A percentile compares a stretch with the other conserved stretches of the same genome.
These are phyloP conservation scores for Gossypium armourianum DNA, from an alignment of 441 rosid species.

Conservation along the genomic window DNA sequence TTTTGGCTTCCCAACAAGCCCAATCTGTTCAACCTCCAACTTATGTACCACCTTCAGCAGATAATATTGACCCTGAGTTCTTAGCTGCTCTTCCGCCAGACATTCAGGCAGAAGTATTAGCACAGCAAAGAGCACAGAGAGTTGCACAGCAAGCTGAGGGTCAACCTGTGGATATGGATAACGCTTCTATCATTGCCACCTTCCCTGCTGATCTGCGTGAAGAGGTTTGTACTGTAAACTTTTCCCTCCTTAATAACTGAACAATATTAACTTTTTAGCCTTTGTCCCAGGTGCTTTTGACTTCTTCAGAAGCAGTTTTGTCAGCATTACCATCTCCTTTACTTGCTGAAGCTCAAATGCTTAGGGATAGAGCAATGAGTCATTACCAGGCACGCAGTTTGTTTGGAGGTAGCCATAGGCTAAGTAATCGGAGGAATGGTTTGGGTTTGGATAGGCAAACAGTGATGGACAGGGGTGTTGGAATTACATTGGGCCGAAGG, in stretches of 20 bases:
- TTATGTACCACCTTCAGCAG: slow-evolving; percentile 74
- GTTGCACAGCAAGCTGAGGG: slow-evolving; percentile 81
- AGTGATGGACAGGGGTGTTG: slow-evolving; percentile 90
- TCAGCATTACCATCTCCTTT: slow-evolving; percentile 84
- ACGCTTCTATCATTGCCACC: slow-evolving; percentile 94
- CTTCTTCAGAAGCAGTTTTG: slow-evolving; percentile 88
- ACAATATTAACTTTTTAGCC: slow-evolving; percentile 18
- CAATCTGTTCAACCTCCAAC: slow-evolving; percentile 80
- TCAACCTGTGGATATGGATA: slow-evolving; percentile 98
- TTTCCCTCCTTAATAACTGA: slow-evolving; percentile 16
- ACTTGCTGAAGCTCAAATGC: slow-evolving; percentile 91
- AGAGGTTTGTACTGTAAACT: slow-evolving; percentile 51
- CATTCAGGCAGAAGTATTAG: slow-evolving; percentile 94
- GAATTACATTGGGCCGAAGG: slow-evolving; percentile 70
- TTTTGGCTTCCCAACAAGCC: slow-evolving; percentile 94
- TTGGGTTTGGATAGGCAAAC: slow-evolving; percentile 84
- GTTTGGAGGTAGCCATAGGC: slow-evolving; percentile 72
- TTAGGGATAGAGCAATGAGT: slow-evolving; percentile 93
- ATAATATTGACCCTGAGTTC: slow-evolving; percentile 93
- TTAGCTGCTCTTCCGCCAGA: slow-evolving; percentile 97
- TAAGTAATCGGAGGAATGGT: slow-evolving; percentile 71
- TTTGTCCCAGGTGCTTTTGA: slow-evolving; percentile 68
- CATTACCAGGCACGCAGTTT: slow-evolving; percentile 90
- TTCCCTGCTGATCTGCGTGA: slow-evolving; percentile 94
- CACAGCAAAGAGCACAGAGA: slow-evolving; percentile 93